A percentile compares a stretch with the other conserved stretches of the same genome.
phyloP scores from a whole-genome alignment of 495 filamentous ascomycete genomes.

The Tuber melanosporum region DNA sequence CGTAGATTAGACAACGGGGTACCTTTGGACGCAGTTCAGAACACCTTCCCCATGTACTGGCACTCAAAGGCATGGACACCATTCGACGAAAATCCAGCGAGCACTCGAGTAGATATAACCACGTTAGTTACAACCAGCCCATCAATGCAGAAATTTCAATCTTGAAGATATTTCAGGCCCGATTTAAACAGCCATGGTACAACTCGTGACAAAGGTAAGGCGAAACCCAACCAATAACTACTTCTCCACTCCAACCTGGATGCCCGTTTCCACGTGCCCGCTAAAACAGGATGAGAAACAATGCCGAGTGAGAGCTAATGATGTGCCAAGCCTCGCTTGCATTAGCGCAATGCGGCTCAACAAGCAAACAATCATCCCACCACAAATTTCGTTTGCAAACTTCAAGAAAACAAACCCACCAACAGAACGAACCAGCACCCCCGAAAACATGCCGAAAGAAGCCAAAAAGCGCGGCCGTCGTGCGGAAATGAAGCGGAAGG shows the following conservation, averaged over 20 bases:
- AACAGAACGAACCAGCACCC: not conserved
- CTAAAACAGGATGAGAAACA: not conserved
- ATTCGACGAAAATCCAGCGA: not conserved
- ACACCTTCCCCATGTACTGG: not conserved
- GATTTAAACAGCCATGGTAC: not conserved
- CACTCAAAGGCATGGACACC: not conserved
- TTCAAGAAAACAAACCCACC: not conserved
- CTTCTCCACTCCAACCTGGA: not conserved
- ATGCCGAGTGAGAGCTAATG: not conserved
- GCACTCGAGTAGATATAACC: not conserved
- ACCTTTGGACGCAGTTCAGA: not conserved
- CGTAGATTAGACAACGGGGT: not conserved
- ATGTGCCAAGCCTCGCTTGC: not conserved
- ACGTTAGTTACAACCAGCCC: not conserved
- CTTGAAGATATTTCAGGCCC: not conserved
- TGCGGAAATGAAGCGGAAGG: conserved; percentile 53
- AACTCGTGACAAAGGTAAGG: not conserved
- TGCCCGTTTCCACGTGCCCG: not conserved
- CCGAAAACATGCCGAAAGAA: conserved; percentile 52
- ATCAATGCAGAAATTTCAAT: not conserved
- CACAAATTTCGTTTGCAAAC: not conserved
- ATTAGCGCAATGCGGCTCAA: conserved; percentile 2
- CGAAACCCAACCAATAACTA: not conserved
- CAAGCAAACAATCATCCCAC: not conserved
- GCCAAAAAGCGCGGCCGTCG: conserved; percentile 63